Evolutionary conservation across 2,329 filamentous ascomycete genomes (phyloP).

Genomic region (Neofusicoccum kwambonambiense): DNA sequence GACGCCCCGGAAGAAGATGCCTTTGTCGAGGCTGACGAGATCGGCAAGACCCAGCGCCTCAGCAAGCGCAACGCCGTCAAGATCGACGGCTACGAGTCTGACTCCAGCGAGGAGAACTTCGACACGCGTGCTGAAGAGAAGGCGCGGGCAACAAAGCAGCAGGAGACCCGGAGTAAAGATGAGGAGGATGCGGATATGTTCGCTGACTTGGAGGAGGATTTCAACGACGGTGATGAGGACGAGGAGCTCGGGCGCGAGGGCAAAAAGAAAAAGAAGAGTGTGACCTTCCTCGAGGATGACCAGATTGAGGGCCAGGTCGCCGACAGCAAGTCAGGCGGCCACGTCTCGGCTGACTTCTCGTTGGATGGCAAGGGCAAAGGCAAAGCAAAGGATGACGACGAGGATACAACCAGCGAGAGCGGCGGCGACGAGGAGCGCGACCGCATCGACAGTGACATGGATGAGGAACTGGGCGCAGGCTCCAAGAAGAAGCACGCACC

Average conservation of each 20-base stretch:
- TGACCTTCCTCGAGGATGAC: constrained; percentile 58
- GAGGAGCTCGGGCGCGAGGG: constrained; percentile 52
- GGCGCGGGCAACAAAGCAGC: constrained; percentile 46
- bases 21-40: constrained; percentile 87
- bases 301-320: constrained; percentile 80
- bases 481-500: constrained; percentile 91
- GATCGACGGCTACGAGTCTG: constrained; percentile 93
- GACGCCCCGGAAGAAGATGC: constrained; percentile 74
- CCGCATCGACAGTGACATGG: constrained; percentile 65
- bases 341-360: constrained; percentile 60
- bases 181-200: constrained; percentile 82
- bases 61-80: constrained; percentile 94
- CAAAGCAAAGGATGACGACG: constrained; percentile 37
- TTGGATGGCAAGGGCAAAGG: constrained; percentile 54
- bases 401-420: constrained; percentile 58
- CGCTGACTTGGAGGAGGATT: constrained; percentile 64
- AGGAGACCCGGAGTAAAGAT: constrained; percentile 48
- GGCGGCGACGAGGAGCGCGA: constrained; percentile 66
- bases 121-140: constrained; percentile 68
- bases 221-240: constrained; percentile 54
- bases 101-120: constrained; percentile 88
- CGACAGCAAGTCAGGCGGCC: constrained; percentile 70
- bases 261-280: constrained; percentile 59
- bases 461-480: constrained; percentile 86
- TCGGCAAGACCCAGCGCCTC: constrained; percentile 64